Evolutionary conservation across 768 basidiomycete genomes (phyloP).

Genomic region (Boletus speciosus): DNA sequence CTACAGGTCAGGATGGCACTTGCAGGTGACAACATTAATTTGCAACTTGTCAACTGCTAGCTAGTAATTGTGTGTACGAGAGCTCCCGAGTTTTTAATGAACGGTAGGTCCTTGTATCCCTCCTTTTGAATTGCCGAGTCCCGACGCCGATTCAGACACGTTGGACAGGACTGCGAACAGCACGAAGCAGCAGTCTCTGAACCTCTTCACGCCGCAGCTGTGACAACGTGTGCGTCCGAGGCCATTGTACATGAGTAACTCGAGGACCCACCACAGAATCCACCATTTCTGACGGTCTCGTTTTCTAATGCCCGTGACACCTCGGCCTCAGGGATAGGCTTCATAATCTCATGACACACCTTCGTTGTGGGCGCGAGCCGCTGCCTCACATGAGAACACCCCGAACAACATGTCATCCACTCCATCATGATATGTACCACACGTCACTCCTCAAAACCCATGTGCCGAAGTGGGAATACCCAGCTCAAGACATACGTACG

Average conservation of each 20-base stretch:
- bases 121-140: background rate
- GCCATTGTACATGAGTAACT: no score
- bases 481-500: background rate
- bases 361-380: slow-evolving; percentile 3
- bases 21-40: slow-evolving; percentile 1
- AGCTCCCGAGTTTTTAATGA: no score
- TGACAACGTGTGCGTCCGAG: no score
- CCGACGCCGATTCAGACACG: background rate
- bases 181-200: no score
- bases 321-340: background rate
- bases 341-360: slow-evolving; percentile 3
- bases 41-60: background rate
- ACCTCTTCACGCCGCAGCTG: no score
- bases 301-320: background rate
- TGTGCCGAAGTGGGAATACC: background rate
- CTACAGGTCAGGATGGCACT: slow-evolving; percentile 3
- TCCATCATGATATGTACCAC: background rate
- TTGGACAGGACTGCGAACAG: no score
- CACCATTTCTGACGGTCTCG: background rate
- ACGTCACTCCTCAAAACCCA: background rate
- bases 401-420: background rate
- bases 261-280: no score
- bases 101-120: background rate
- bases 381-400: background rate
- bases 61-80: no score